A percentile compares a stretch with the other conserved stretches of the same genome.
These are phyloP conservation scores for Ceratocystis smalleyi DNA, from an alignment of 2,329 filamentous ascomycete species.

Conservation along the genomic window DNA sequence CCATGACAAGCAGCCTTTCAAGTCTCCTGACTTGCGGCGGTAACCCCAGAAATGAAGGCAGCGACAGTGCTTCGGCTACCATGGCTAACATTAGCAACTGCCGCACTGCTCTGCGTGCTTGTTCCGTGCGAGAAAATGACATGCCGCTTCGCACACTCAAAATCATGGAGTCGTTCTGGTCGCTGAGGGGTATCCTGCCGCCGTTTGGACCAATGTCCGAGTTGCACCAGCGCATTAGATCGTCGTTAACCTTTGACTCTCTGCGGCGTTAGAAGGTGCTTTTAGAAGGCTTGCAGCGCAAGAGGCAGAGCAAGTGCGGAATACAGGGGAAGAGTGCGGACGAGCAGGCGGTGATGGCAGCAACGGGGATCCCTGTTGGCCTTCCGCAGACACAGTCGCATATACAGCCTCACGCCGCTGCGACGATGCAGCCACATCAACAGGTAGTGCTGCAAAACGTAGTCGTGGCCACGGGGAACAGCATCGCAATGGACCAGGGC, in stretches of 20 bases:
- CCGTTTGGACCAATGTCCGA: slow-evolving; percentile 28
- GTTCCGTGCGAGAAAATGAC: slow-evolving; percentile 35
- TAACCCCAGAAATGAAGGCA: slow-evolving; percentile 25
- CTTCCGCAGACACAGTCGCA: neutral
- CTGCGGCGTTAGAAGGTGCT: slow-evolving; percentile 32
- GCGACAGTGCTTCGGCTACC: slow-evolving; percentile 19
- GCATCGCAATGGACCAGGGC: neutral
- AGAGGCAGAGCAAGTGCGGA: slow-evolving; percentile 16
- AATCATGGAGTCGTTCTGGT: slow-evolving; percentile 37
- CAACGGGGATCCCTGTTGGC: neutral
- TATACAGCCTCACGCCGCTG: neutral
- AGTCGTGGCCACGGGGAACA: neutral
- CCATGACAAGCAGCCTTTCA: slow-evolving; percentile 1
- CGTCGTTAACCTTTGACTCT: slow-evolving; percentile 36
- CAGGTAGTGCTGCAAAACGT: neutral
- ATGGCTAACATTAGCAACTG: slow-evolving; percentile 23
- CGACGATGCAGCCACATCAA: neutral
- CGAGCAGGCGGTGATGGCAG: slow-evolving; percentile 2
- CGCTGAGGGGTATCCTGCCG: slow-evolving; percentile 26
- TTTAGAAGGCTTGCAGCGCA: slow-evolving; percentile 26
- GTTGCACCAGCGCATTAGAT: slow-evolving; percentile 33
- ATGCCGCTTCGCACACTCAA: slow-evolving; percentile 31
- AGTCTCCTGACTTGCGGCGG: slow-evolving; percentile 24
- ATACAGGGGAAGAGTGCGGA: neutral
- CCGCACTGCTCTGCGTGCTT: slow-evolving; percentile 24